Percentiles rank a stretch among this genome's conserved stretches.
phyloP scores from a whole-genome alignment of 495 filamentous ascomycete species.

The Neurospora sp. region DNA sequence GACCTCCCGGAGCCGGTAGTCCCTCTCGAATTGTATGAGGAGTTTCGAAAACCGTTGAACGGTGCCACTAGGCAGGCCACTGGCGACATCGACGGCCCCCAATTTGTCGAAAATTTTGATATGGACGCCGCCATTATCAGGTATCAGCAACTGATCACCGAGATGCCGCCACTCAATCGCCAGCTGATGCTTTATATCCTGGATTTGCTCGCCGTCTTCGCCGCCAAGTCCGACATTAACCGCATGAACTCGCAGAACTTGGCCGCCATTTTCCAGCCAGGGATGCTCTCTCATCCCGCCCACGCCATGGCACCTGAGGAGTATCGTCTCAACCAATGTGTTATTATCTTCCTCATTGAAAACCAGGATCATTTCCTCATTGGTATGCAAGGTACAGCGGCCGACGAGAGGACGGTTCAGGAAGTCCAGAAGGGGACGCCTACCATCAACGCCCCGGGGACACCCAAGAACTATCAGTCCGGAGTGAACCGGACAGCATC shows the following conservation, averaged over 20 bases:
- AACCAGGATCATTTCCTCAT: slow-evolving; percentile 90
- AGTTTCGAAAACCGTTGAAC: slow-evolving; percentile 76
- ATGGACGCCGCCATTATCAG: slow-evolving; percentile 62
- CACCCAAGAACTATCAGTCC: slow-evolving; percentile 31
- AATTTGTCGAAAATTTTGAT: slow-evolving; percentile 60
- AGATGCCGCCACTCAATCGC: slow-evolving; percentile 86
- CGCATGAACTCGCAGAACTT: slow-evolving; percentile 92
- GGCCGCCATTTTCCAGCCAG: slow-evolving; percentile 97
- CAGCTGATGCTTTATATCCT: slow-evolving; percentile 95
- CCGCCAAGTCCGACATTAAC: slow-evolving; percentile 93
- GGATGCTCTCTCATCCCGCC: slow-evolving; percentile 82
- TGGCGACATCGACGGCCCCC: slow-evolving; percentile 45
- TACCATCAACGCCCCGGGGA: slow-evolving; percentile 42
- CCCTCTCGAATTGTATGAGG: slow-evolving; percentile 84
- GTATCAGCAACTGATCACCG: slow-evolving; percentile 85
- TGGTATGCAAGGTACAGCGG: slow-evolving; percentile 86
- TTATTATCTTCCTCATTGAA: slow-evolving; percentile 95
- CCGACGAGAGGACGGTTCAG: slow-evolving; percentile 77
- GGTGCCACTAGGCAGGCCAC: slow-evolving; percentile 66
- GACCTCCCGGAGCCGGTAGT: slow-evolving; percentile 94
- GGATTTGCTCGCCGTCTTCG: slow-evolving; percentile 95
- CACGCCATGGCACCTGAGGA: slow-evolving; percentile 93
- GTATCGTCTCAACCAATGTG: slow-evolving; percentile 91
- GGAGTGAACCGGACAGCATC: slow-evolving; percentile 68
- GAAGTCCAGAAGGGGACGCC: slow-evolving; percentile 67